phyloP scores from a whole-genome alignment of 805 yeast species.

The Kurtzmaniella fragi region DNA sequence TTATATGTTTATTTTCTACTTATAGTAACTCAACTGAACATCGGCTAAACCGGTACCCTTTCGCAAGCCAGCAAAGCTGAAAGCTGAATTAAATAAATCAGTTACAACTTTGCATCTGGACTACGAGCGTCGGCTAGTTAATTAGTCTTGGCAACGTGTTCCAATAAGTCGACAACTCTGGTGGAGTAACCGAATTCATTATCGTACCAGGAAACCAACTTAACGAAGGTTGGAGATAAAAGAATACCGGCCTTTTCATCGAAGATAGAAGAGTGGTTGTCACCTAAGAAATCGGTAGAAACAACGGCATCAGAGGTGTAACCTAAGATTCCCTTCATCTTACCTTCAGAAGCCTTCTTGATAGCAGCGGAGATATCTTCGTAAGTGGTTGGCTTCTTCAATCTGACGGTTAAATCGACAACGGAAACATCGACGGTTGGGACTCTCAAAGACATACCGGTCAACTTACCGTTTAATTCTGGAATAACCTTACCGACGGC shows the following conservation, averaged over 20 bases:
- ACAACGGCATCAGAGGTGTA: slow-evolving; percentile 93
- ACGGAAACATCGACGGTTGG: slow-evolving; percentile 93
- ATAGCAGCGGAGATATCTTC: slow-evolving; percentile 76
- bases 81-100: background rate
- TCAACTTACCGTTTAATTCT: slow-evolving; percentile 83
- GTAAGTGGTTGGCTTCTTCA: slow-evolving; percentile 70
- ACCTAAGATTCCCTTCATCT: slow-evolving; percentile 76
- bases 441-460: slow-evolving; percentile 91
- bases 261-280: slow-evolving; percentile 80
- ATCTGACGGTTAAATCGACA: slow-evolving; percentile 85
- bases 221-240: slow-evolving; percentile 83
- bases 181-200: slow-evolving; percentile 95
- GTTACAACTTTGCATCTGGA: slow-evolving; percentile 4
- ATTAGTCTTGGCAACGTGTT: slow-evolving; percentile 61
- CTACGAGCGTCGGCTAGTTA: slow-evolving; percentile 13
- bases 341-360: slow-evolving; percentile 73
- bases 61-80: too few relatives aligned
- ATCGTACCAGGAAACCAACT: slow-evolving; percentile 92
- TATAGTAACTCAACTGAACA: too few relatives aligned
- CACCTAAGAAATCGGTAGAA: slow-evolving; percentile 83
- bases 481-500: slow-evolving; percentile 96
- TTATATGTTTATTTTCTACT: too few relatives aligned
- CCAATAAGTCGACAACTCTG: slow-evolving; percentile 88
- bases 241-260: slow-evolving; percentile 90
- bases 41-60: too few relatives aligned